phyloP scores from a whole-genome alignment of 345 rosid species.

The Passiflora organensis region DNA sequence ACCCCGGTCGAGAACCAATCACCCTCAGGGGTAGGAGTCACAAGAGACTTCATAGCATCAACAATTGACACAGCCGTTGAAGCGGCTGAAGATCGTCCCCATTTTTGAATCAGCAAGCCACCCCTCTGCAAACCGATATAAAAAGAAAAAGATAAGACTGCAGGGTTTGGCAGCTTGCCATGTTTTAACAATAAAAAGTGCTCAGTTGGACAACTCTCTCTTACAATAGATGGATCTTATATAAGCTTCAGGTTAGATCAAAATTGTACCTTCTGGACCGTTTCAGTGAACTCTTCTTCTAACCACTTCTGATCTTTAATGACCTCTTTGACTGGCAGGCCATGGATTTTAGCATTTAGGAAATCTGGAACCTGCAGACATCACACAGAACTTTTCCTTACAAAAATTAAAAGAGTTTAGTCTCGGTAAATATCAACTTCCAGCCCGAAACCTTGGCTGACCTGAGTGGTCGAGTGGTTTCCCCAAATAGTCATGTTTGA shows the following conservation, averaged over 20 bases:
- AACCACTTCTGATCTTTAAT: constrained; percentile 89
- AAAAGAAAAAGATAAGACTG: background rate
- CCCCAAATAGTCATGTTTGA: constrained; percentile 98
- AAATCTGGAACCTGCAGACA: constrained; percentile 85
- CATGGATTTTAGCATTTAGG: constrained; percentile 79
- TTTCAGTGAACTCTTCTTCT: constrained; percentile 92
- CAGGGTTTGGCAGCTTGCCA: background rate
- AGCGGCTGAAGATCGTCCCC: constrained; percentile 99
- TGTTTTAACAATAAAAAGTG: background rate
- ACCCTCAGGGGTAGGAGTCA: constrained; percentile 89
- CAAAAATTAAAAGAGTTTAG: background rate
- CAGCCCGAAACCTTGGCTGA: constrained; percentile 17
- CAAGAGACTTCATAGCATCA: constrained; percentile 85
- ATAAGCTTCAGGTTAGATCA: constrained; percentile 2
- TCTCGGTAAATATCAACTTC: background rate
- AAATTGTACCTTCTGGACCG: constrained; percentile 68
- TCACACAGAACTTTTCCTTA: background rate
- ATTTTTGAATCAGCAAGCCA: constrained; percentile 82
- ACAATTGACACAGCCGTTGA: constrained; percentile 89
- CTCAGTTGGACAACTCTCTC: too few species aligned
- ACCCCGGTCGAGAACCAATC: constrained; percentile 97
- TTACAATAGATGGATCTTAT: too few species aligned
- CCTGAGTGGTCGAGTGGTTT: constrained; percentile 99
- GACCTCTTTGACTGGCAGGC: constrained; percentile 82
- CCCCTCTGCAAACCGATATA: constrained; percentile 63